Evolutionary conservation across 2,329 filamentous ascomycete genomes (phyloP).

Genomic region (Talaromyces sp.): DNA sequence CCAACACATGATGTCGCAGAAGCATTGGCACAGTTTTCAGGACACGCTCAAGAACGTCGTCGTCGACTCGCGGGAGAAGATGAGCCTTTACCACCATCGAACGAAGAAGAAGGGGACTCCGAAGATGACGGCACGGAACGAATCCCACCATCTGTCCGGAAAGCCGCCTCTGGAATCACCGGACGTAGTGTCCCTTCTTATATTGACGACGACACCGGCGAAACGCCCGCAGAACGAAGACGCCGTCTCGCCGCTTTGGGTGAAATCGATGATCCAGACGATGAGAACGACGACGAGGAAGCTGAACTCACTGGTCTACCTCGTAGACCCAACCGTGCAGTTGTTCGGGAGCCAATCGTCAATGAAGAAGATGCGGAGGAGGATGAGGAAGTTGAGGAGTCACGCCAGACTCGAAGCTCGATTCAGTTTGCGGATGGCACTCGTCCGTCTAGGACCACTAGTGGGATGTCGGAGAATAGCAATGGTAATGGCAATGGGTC

Average conservation of each 20-base stretch:
- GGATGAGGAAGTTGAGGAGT: conserved; percentile 5
- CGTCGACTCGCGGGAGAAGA: conserved; percentile 29
- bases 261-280: conserved; percentile 25
- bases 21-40: conserved; percentile 10
- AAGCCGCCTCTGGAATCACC: conserved; percentile 9
- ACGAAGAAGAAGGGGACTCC: conserved; percentile 26
- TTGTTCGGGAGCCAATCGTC: conserved; percentile 8
- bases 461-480: not conserved
- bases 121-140: conserved; percentile 42
- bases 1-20: conserved; percentile 30
- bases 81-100: conserved; percentile 7
- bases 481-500: conserved; percentile 5
- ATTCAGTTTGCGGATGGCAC: conserved; percentile 14
- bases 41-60: conserved; percentile 34
- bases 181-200: not conserved
- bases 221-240: conserved; percentile 43
- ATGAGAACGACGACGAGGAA: conserved; percentile 20
- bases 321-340: conserved; percentile 8
- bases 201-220: conserved; percentile 15
- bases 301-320: conserved; percentile 16
- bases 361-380: conserved; percentile 2
- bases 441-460: conserved; percentile 7
- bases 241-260: conserved; percentile 44
- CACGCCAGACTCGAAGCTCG: conserved; percentile 15
- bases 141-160: conserved; percentile 28